Evolutionary conservation across 2,329 filamentous ascomycete species (phyloP), one percentile per base, ranked within the genome.

Genomic region (Clonostachys chloroleuca): DNA sequence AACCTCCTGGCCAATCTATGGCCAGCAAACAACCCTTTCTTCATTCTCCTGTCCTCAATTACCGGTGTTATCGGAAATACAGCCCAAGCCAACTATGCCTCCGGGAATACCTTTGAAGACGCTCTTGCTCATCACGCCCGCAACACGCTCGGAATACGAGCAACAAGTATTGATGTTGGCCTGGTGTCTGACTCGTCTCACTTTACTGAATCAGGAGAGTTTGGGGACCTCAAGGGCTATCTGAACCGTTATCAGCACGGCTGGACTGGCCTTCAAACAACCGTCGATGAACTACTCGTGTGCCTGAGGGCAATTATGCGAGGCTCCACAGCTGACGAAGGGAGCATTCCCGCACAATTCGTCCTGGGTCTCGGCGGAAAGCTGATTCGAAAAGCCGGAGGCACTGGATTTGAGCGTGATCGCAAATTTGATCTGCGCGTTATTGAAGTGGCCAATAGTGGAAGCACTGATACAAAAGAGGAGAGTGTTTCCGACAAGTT

Each of bases 51-150:
- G 4, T 53, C 53, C 8, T 55, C 53, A 6, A 47, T 50, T n/a
- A 49, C 51, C 10, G 51, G 52, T 33, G 43, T 55, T 18, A 50
- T 55, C 4, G 51, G 54, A 5, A 52, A 49, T 12, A 49, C 41
- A 6, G 52, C 43, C 2, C 51, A 54, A 35, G 43, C 45, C 7
- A 56, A 56, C 36, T 54, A 54, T 42, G 50, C 45, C 18, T 48
- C 54, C 6, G 54, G 52, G 4, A 55, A 56, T 24, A 45, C 49
- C 10, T 54, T 50, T 43, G 48, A 51, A 34, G 54, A 56, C 42
- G 49, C 49, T 6, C 35, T 56, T 3, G 49, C 51, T 13, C 51
- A 51, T 14, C 42, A 48, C 30, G 50, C 42, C 12, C 24, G 33
- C 9, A 34, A 39, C 34, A 16, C 49, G 20, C 40, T 43, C 40